Base-by-base conservation (phyloP, 83 land plant genomes). In the Picea abies region DNA sequence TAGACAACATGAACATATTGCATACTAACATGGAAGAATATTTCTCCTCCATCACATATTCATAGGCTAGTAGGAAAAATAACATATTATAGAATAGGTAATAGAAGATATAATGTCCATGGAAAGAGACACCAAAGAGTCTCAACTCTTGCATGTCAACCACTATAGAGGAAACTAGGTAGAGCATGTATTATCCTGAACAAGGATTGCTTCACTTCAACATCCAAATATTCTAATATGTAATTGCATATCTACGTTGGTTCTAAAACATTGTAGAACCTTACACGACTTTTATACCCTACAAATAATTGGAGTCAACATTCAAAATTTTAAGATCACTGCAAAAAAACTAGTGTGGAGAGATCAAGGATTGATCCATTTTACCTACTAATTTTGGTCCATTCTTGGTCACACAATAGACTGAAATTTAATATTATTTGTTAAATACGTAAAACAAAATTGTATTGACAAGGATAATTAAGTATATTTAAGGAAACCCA, bases 231-330 rank as follows among this genome's bases (percentile, higher is more conserved):
- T 82, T 93, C 93, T 37, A 90, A 93, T 2, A 85, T 81, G 35
- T 93, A 93, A 83, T 35, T 83, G 32, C 90, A 87, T 44, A 60
- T 83, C 16, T 75, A 78, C 58, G 76, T 81, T 62, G 96, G 96
- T 81, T 95, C 82, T 29, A 86, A 78, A 32, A 92, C 82, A 79
- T 82, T 87, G 41, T 79, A 61, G 85, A 85, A 97, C 76, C 81
- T 87, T 29, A 89, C 94, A 68, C 91, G 91, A 56, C 95, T 93
- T 73, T 79, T 91, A 81, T 86, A 97, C 47, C 96, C 99, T 97
- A 92, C 63, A 89, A 25, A 84, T 14, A 73, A 83, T 23, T 44
- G 22, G 44, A 83, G 14, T 2, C 75, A 35, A 16, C 37, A 72
- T 72, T 47, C 52, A 52, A 72, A 72, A 19, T 20, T 44, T n/a